Conservation (phyloP, 768 basidiomycete species). For the Tylopilus cervinicoccineus region DNA sequence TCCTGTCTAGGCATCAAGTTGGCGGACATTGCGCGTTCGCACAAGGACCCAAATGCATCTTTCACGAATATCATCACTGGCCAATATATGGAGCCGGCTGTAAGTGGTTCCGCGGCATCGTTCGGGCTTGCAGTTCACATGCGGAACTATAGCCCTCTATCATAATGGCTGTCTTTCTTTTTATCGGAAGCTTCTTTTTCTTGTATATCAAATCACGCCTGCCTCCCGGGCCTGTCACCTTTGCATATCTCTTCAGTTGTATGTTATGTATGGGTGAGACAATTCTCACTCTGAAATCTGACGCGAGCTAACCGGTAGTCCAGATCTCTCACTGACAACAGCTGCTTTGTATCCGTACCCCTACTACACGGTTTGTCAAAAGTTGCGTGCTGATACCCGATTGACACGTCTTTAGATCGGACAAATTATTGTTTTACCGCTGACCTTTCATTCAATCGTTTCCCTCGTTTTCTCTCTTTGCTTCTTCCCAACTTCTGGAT, state of each 20-base stretch:
- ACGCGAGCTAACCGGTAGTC: background rate
- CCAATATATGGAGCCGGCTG: conserved; percentile 50
- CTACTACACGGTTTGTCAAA: conserved; percentile 45
- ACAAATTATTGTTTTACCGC: conserved; percentile 48
- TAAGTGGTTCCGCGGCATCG: conserved; percentile 13
- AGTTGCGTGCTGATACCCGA: background rate
- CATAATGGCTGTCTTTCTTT: conserved; percentile 60
- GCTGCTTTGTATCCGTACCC: conserved; percentile 63
- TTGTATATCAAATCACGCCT: conserved; percentile 55
- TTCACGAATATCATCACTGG: conserved; percentile 43
- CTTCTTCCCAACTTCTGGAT: conserved; percentile 63
- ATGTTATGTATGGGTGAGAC: conserved; percentile 55
- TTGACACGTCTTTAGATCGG: conserved; percentile 40
- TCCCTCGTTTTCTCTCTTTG: conserved; percentile 47
- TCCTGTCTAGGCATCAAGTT: conserved; percentile 60
- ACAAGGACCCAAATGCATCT: conserved; percentile 38
- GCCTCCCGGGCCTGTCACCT: conserved; percentile 61
- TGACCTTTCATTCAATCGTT: conserved; percentile 56
- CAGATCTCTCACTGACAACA: conserved; percentile 60
- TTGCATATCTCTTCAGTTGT: conserved; percentile 55
- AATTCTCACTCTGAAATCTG: background rate
- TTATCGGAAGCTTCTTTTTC: conserved; percentile 53
- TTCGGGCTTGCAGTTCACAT: background rate
- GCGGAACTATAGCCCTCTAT: conserved; percentile 42
- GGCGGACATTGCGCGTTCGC: conserved; percentile 50